A percentile compares a stretch with the other conserved stretches of the same genome.
Evolutionary conservation across 1,284 basidiomycete genomes (phyloP).

Genomic region (Naganishia sp.): DNA sequence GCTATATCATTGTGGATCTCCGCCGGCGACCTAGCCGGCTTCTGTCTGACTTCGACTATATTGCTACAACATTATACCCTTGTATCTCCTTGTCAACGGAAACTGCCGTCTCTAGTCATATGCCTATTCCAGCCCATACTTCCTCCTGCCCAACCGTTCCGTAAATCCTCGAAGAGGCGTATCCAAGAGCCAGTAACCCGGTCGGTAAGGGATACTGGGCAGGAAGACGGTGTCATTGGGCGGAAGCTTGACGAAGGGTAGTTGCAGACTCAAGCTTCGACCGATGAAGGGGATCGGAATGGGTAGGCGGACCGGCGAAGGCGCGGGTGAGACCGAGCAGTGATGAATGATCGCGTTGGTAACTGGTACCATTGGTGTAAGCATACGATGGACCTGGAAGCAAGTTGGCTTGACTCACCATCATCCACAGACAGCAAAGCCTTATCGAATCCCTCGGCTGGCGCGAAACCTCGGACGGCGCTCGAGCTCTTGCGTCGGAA

Average conservation of each 20-base stretch:
- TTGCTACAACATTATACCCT: not conserved
- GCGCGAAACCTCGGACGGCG: slow-evolving; percentile 55
- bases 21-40: not conserved
- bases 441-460: slow-evolving; percentile 44
- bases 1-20: no score
- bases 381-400: slow-evolving; percentile 6
- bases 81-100: no score
- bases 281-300: slow-evolving; percentile 45
- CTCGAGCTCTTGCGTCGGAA: slow-evolving; percentile 69
- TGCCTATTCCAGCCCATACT: slow-evolving; percentile 45
- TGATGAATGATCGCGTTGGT: slow-evolving; percentile 47
- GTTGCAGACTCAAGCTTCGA: slow-evolving; percentile 35
- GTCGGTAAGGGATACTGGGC: slow-evolving; percentile 46
- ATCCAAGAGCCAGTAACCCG: slow-evolving; percentile 43
- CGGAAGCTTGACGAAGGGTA: slow-evolving; percentile 40
- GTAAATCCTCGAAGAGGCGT: slow-evolving; percentile 48
- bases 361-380: slow-evolving; percentile 36
- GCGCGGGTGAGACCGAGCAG: slow-evolving; percentile 44
- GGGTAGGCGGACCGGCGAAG: slow-evolving; percentile 35
- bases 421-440: slow-evolving; percentile 43
- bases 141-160: slow-evolving; percentile 50
- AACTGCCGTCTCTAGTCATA: not conserved
- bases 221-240: slow-evolving; percentile 46
- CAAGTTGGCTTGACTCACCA: slow-evolving; percentile 36
- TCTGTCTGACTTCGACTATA: not conserved